Evolutionary conservation across 345 rosid genomes (phyloP).

Genomic region (Populus simonii): DNA sequence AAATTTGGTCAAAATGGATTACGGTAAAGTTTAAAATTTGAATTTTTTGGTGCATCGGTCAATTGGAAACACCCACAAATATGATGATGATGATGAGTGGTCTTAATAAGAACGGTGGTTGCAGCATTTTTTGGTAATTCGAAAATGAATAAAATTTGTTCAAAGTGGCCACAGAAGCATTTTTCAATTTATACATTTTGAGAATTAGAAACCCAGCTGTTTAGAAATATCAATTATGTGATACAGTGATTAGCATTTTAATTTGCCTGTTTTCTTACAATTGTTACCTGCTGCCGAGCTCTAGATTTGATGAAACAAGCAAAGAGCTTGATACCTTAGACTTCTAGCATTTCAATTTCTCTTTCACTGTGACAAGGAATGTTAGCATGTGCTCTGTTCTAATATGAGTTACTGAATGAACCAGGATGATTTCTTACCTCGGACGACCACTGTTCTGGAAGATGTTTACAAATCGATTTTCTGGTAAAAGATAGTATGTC

Average conservation of each 20-base stretch:
- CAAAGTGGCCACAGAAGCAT: neutral
- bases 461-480: constrained; percentile 75
- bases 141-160: neutral
- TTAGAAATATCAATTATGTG: neutral
- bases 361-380: neutral
- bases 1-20: neutral
- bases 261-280: neutral
- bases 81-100: neutral
- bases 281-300: neutral
- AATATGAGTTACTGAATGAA: constrained; percentile 26
- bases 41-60: neutral
- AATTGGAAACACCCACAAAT: neutral
- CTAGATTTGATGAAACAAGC: neutral
- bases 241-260: neutral
- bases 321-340: neutral
- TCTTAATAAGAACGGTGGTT: neutral
- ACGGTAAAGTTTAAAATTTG: neutral
- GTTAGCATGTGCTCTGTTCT: constrained; percentile 12
- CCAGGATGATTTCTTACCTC: constrained; percentile 96
- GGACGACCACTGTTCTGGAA: constrained; percentile 77
- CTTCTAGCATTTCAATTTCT: neutral
- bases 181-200: neutral
- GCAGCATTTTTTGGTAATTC: neutral
- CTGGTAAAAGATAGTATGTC: constrained; percentile 67
- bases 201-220: neutral